These are phyloP conservation scores for Candida bentonensis DNA, from an alignment of 805 yeast species.

Conservation along the genomic window DNA sequence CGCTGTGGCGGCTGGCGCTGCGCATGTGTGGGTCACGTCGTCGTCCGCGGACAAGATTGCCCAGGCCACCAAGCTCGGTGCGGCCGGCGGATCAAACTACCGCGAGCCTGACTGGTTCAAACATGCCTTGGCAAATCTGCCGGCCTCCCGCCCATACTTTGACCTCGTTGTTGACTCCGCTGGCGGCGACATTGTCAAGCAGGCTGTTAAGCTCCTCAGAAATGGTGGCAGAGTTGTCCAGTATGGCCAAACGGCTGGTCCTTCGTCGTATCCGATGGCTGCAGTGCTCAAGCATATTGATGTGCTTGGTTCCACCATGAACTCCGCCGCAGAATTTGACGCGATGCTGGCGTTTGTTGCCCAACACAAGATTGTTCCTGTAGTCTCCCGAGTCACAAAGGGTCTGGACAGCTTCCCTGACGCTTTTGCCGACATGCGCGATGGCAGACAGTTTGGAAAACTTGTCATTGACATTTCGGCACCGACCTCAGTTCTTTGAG, in stretches of 20 bases:
- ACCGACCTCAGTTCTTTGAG: too few relatives aligned
- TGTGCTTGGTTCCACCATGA: conserved; percentile 9
- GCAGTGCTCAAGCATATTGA: conserved; percentile 10
- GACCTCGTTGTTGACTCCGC: conserved; percentile 13
- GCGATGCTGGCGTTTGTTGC: conserved; percentile 6
- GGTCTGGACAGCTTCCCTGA: conserved; percentile 7
- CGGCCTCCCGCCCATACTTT: conserved; percentile 3
- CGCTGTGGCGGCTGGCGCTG: conserved; percentile 19
- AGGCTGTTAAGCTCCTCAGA: conserved; percentile 4
- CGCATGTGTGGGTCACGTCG: conserved; percentile 10
- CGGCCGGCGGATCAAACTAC: conserved; percentile 9
- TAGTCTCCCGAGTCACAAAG: conserved; percentile 5
- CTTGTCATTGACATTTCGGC: not conserved
- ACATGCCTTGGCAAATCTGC: not conserved
- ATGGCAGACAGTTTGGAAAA: conserved; percentile 2
- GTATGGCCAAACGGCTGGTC: conserved; percentile 11
- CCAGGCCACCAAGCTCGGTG: conserved; percentile 8
- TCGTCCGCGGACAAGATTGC: conserved; percentile 9
- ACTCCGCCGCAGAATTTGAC: conserved; percentile 5
- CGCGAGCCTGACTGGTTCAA: conserved; percentile 6
- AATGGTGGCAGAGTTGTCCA: conserved; percentile 9
- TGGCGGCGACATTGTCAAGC: conserved; percentile 9
- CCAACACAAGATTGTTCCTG: conserved; percentile 4
- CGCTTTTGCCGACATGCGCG: conserved; percentile 4
- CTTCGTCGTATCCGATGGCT: conserved; percentile 8